Conservation (phyloP, 1,284 basidiomycete genomes). For the Tetrapyrgos nigripes region DNA sequence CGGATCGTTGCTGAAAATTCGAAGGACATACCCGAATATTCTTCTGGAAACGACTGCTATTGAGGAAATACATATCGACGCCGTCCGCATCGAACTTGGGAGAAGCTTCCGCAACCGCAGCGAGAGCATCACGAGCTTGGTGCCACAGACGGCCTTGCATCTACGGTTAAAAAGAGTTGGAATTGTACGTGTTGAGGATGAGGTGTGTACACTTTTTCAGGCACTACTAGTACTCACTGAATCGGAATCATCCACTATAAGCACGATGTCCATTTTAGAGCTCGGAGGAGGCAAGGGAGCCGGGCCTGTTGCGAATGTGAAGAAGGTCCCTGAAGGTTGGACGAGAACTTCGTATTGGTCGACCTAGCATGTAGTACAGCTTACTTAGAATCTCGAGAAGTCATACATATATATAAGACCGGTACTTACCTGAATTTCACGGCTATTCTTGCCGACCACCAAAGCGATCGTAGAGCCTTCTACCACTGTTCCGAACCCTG, state of each 20-base stretch:
- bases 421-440: slow-evolving; percentile 18
- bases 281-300: slow-evolving; percentile 22
- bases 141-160: slow-evolving; percentile 27
- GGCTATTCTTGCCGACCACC: slow-evolving; percentile 16
- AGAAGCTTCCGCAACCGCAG: slow-evolving; percentile 47
- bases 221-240: slow-evolving; percentile 39
- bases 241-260: slow-evolving; percentile 52
- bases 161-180: slow-evolving; percentile 10
- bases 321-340: background rate
- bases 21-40: slow-evolving; percentile 37
- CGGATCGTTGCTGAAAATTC: background rate
- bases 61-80: slow-evolving; percentile 53
- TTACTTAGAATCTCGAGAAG: background rate
- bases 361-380: slow-evolving; percentile 14
- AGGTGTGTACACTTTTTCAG: background rate
- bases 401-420: background rate
- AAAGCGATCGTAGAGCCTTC: background rate
- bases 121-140: slow-evolving; percentile 41
- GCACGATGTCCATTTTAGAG: slow-evolving; percentile 36
- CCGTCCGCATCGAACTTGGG: slow-evolving; percentile 46
- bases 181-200: no score
- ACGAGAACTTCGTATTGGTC: slow-evolving; percentile 31
- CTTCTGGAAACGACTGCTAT: slow-evolving; percentile 36
- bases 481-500: slow-evolving; percentile 1
- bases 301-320: background rate